A percentile compares a stretch with the other conserved stretches of the same genome.
These are phyloP conservation scores for Cyclocybe aegerita DNA, from an alignment of 768 basidiomycete genomes.

Conservation along the genomic window DNA sequence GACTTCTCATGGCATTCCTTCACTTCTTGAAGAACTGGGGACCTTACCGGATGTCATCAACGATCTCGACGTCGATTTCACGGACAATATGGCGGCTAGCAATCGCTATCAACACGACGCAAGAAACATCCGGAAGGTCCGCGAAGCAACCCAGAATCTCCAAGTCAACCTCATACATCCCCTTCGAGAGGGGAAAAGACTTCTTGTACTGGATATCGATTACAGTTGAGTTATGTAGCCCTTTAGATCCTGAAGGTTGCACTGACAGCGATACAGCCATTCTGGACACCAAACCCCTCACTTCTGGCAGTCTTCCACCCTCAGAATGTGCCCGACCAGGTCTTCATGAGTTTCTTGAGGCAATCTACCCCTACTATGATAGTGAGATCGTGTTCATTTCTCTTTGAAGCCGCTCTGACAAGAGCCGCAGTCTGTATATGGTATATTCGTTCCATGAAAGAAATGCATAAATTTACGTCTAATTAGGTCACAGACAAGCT, in stretches of 20 bases:
- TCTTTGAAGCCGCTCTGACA: not conserved
- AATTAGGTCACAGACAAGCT: conserved; percentile 77
- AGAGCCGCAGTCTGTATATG: conserved; percentile 68
- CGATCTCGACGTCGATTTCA: conserved; percentile 82
- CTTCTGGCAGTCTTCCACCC: conserved; percentile 78
- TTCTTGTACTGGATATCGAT: conserved; percentile 87
- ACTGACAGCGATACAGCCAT: conserved; percentile 50
- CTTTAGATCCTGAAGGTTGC: not conserved
- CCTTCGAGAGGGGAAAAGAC: conserved; percentile 71
- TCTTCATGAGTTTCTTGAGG: conserved; percentile 81
- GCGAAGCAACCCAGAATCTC: conserved; percentile 66
- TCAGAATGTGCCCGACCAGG: conserved; percentile 80
- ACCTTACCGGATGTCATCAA: conserved; percentile 71
- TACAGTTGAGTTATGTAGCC: conserved; percentile 55
- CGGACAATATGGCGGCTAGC: conserved; percentile 55
- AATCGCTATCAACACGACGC: conserved; percentile 71
- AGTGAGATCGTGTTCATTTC: conserved; percentile 33
- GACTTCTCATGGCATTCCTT: not conserved
- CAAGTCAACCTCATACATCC: conserved; percentile 74
- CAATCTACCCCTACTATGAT: conserved; percentile 81
- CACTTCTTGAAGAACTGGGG: conserved; percentile 48
- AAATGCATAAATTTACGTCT: not conserved
- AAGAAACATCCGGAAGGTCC: conserved; percentile 79
- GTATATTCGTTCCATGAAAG: conserved; percentile 33
- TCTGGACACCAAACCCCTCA: conserved; percentile 81